Evolutionary conservation across 257 asterid species (phyloP).

Genomic region (Sherardia arvensis): DNA sequence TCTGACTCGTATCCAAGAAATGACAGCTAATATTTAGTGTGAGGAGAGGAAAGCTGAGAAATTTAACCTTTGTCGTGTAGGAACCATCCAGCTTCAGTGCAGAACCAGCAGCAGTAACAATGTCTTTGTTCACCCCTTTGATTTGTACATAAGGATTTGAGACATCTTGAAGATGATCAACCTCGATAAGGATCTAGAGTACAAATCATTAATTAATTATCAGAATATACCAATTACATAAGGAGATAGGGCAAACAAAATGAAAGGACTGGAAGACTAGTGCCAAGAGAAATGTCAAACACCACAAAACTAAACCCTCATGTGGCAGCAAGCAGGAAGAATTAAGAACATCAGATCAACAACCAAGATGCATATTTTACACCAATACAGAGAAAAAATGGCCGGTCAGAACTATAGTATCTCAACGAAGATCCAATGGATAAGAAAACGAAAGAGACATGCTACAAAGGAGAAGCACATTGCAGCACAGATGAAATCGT

Average conservation of each 20-base stretch:
- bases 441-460: neutral
- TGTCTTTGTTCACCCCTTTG: conserved; percentile 81
- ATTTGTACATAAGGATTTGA: conserved; percentile 86
- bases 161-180: conserved; percentile 91
- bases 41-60: conserved; percentile 4
- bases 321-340: neutral
- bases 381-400: neutral
- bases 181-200: conserved; percentile 82
- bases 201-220: conserved; percentile 3
- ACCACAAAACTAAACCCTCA: no score
- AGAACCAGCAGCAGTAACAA: conserved; percentile 78
- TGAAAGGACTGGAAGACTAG: no score
- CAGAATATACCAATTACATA: neutral
- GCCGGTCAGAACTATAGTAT: neutral
- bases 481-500: neutral
- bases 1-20: neutral
- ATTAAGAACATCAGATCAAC: neutral
- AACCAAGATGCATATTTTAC: neutral
- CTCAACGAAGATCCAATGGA: neutral
- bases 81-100: conserved; percentile 81
- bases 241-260: neutral
- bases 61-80: conserved; percentile 84
- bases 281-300: no score
- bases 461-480: neutral
- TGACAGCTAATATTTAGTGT: neutral